phyloP scores from a whole-genome alignment of 176 grass and related monocot genomes.

The maize (Zea mays) region Zm-B73-REFERENCE-NAM-5.0 NC_050097.1:183263501-183264000 shows the following conservation, averaged over 20 bases:
- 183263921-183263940: slow-evolving; percentile 23
- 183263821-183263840: slow-evolving; percentile 91
- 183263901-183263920: slow-evolving; percentile 39
- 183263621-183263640: slow-evolving; percentile 26
- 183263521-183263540: slow-evolving; percentile 95
- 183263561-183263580: slow-evolving; percentile 71
- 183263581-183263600: slow-evolving; percentile 26
- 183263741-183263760: slow-evolving; percentile 94
- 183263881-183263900: slow-evolving; percentile 93
- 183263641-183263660: slow-evolving; percentile 86
- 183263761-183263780: slow-evolving; percentile 32
- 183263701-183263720: slow-evolving; percentile 96
- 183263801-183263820: neutral
- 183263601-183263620: neutral
- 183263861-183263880: slow-evolving; percentile 98
- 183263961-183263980: neutral
- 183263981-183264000: slow-evolving; percentile 63
- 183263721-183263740: slow-evolving; percentile 88
- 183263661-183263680: slow-evolving; percentile 86
- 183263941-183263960: neutral
- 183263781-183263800: slow-evolving; percentile 25
- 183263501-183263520: slow-evolving; percentile 94
- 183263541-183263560: slow-evolving; percentile 92
- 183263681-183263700: slow-evolving; percentile 95
- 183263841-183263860: slow-evolving; percentile 89